Conservation (phyloP, 306 rosid species). For the Quercus suber region DNA sequence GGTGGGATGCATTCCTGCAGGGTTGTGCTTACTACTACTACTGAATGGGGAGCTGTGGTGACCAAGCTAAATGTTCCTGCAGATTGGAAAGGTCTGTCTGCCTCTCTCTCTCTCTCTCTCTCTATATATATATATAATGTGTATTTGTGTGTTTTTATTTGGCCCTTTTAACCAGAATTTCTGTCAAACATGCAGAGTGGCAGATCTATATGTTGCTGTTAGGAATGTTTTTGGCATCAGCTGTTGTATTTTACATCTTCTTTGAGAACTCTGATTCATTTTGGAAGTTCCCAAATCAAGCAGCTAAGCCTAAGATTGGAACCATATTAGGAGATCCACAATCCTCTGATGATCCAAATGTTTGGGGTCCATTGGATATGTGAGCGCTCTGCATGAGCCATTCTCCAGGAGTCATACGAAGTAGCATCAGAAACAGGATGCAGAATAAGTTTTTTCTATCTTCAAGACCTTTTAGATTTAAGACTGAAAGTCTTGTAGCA, state of each 20-base stretch:
- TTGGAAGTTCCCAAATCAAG: slow-evolving; percentile 86
- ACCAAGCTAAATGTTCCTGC: slow-evolving; percentile 86
- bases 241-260: slow-evolving; percentile 69
- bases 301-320: slow-evolving; percentile 50
- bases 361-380: slow-evolving; percentile 72
- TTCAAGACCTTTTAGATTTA: slow-evolving; percentile 16
- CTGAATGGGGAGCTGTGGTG: slow-evolving; percentile 84
- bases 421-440: slow-evolving; percentile 9
- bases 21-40: slow-evolving; percentile 76
- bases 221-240: slow-evolving; percentile 73
- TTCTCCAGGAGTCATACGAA: slow-evolving; percentile 5
- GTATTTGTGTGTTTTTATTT: not conserved
- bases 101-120: not conserved
- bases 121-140: not conserved
- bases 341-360: slow-evolving; percentile 56
- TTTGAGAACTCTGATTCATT: slow-evolving; percentile 85
- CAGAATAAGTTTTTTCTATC: slow-evolving; percentile 18
- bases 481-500: slow-evolving; percentile 3
- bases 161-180: slow-evolving; percentile 4
- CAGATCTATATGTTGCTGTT: slow-evolving; percentile 85
- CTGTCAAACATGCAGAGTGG: slow-evolving; percentile 79
- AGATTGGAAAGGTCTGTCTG: slow-evolving; percentile 89
- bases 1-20: slow-evolving; percentile 31
- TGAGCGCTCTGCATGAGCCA: slow-evolving; percentile 28
- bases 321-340: slow-evolving; percentile 45